These are phyloP conservation scores for Lentinus polychrous DNA, from an alignment of 1,284 basidiomycete genomes.

Conservation along the genomic window DNA sequence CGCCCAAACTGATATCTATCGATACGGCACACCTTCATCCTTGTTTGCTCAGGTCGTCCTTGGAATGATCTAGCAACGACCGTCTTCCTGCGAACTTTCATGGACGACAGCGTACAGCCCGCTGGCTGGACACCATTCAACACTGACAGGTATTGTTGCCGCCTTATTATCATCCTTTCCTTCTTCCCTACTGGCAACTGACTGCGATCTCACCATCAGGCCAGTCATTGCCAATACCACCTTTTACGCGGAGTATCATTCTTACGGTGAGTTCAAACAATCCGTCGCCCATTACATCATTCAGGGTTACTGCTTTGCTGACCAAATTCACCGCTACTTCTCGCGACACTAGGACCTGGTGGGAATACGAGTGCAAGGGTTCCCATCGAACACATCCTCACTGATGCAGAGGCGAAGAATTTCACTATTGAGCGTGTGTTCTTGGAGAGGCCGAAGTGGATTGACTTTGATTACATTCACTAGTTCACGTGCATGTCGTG, in stretches of 20 bases:
- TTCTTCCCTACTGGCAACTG: background rate
- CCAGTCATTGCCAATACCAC: conserved; percentile 45
- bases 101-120: conserved; percentile 52
- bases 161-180: background rate
- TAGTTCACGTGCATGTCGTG: conserved; percentile 3
- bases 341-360: conserved; percentile 41
- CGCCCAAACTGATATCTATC: background rate
- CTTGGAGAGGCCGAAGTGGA: conserved; percentile 42
- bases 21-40: background rate
- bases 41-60: conserved; percentile 37
- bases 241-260: conserved; percentile 54
- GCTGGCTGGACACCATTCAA: conserved; percentile 47
- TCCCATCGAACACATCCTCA: conserved; percentile 42
- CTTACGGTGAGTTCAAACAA: conserved; percentile 33
- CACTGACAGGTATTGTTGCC: conserved; percentile 29
- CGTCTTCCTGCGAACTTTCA: conserved; percentile 46
- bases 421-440: conserved; percentile 48
- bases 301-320: background rate
- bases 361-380: conserved; percentile 40
- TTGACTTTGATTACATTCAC: conserved; percentile 41
- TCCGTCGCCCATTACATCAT: too few relatives aligned
- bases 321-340: background rate
- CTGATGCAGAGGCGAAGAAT: conserved; percentile 27
- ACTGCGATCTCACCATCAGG: conserved; percentile 20
- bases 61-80: conserved; percentile 57